A percentile compares a stretch with the other conserved stretches of the same genome.
These are phyloP conservation scores for Candida neerlandica DNA, from an alignment of 1,139 yeast genomes.

Conservation along the genomic window DNA sequence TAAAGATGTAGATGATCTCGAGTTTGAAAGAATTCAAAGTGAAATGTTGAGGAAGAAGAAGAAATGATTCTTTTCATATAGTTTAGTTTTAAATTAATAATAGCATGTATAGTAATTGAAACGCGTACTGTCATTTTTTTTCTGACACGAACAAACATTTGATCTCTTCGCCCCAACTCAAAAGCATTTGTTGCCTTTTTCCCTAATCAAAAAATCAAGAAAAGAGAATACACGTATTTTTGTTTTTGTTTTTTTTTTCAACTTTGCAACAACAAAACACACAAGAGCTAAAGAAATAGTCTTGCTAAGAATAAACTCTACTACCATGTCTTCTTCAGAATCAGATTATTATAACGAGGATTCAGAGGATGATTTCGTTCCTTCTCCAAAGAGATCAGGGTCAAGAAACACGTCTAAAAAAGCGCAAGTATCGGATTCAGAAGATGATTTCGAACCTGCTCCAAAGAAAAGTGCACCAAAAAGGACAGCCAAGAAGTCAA, in stretches of 20 bases:
- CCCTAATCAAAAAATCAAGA: background rate
- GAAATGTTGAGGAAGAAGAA: conserved; percentile 18
- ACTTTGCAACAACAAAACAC: too few species aligned
- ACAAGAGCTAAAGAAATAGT: too few species aligned
- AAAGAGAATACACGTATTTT: too few species aligned
- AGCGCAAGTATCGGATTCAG: conserved; percentile 23
- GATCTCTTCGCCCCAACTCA: background rate
- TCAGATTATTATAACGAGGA: conserved; percentile 18
- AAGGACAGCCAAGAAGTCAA: conserved; percentile 3
- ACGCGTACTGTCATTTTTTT: background rate
- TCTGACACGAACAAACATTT: too few species aligned
- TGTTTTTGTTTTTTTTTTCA: too few species aligned
- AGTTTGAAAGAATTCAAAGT: conserved; percentile 33
- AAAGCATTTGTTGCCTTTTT: background rate
- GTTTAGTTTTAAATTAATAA: background rate
- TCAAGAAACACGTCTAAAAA: conserved; percentile 7
- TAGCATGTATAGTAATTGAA: background rate
- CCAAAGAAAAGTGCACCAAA: background rate
- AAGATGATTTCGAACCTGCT: conserved; percentile 11
- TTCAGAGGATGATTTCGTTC: conserved; percentile 19
- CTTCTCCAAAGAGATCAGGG: conserved; percentile 13
- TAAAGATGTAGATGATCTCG: conserved; percentile 37
- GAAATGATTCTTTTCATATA: conserved; percentile 5
- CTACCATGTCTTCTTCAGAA: conserved; percentile 16
- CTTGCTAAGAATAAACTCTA: background rate